phyloP scores from a whole-genome alignment of 495 filamentous ascomycete species.

The Rusavskia elegans region DNA sequence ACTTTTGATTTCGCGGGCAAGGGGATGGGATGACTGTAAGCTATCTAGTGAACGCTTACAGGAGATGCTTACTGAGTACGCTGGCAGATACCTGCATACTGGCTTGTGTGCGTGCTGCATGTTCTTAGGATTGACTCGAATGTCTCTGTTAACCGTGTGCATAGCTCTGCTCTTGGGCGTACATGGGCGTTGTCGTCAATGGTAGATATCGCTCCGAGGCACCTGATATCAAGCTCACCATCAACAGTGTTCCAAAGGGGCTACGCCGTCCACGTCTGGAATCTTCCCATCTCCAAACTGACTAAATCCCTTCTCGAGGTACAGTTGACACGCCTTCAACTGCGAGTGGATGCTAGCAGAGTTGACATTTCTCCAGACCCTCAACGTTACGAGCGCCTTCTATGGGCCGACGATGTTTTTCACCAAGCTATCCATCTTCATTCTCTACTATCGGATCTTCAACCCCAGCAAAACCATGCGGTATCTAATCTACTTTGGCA shows the following conservation, averaged over 20 bases:
- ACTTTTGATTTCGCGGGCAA: background rate
- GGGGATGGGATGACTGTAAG: slow-evolving; percentile 3
- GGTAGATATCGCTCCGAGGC: background rate
- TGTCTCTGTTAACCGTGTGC: background rate
- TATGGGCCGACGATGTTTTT: slow-evolving; percentile 1
- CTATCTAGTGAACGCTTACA: background rate
- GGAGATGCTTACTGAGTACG: background rate
- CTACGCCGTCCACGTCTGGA: background rate
- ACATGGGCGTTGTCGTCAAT: background rate
- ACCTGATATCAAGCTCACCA: background rate
- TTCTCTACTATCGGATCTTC: slow-evolving; percentile 4
- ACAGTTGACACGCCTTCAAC: too few species aligned
- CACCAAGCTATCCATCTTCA: slow-evolving; percentile 1
- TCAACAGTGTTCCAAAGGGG: background rate
- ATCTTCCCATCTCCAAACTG: background rate
- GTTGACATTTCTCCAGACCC: background rate
- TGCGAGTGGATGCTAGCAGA: too few species aligned
- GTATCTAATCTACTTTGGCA: slow-evolving; percentile 1
- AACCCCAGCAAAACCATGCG: background rate
- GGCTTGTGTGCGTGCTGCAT: background rate
- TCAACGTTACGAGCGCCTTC: background rate
- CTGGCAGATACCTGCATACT: background rate
- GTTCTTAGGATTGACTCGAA: background rate
- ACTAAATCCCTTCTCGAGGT: background rate
- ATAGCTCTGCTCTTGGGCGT: background rate